Evolutionary conservation across 441 rosid genomes (phyloP).

Genomic region (Melastoma candidum): DNA sequence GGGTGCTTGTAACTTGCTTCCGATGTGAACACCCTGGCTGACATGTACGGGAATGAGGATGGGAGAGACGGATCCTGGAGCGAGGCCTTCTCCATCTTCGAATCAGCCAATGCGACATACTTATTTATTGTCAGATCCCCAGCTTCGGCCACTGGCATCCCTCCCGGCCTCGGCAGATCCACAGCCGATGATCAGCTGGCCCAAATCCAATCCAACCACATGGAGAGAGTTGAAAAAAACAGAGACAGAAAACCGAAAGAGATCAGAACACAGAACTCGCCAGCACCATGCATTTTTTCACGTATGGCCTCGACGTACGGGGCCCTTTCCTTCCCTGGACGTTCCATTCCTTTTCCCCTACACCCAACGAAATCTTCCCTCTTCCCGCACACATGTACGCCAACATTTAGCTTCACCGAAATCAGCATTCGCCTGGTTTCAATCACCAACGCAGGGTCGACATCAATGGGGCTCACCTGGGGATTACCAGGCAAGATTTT

Average conservation of each 20-base stretch:
- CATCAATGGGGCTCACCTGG: no score
- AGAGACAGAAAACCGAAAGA: conserved; percentile 11
- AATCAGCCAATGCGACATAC: conserved; percentile 22
- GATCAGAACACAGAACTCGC: no score
- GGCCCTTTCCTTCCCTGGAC: no score
- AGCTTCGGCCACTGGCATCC: conserved; percentile 40
- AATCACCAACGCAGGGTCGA: no score
- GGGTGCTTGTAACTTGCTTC: conserved; percentile 27
- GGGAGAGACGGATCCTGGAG: conserved; percentile 47
- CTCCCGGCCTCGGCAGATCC: conserved; percentile 32
- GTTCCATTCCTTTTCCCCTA: no score
- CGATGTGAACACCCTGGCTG: conserved; percentile 43
- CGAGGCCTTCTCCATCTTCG: conserved; percentile 24
- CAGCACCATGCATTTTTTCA: no score
- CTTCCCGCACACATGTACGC: no score
- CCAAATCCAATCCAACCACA: conserved; percentile 10
- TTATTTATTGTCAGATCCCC: conserved; percentile 33
- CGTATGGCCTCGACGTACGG: no score
- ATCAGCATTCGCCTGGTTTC: no score
- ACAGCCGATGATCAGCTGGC: conserved; percentile 26
- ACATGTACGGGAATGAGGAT: conserved; percentile 51
- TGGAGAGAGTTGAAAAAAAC: conserved; percentile 15
- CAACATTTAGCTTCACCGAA: no score
- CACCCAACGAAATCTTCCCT: no score
- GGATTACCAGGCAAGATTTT: no score